Base-by-base conservation (phyloP, 805 yeast genomes). In the Deakozyma indianensis region DNA sequence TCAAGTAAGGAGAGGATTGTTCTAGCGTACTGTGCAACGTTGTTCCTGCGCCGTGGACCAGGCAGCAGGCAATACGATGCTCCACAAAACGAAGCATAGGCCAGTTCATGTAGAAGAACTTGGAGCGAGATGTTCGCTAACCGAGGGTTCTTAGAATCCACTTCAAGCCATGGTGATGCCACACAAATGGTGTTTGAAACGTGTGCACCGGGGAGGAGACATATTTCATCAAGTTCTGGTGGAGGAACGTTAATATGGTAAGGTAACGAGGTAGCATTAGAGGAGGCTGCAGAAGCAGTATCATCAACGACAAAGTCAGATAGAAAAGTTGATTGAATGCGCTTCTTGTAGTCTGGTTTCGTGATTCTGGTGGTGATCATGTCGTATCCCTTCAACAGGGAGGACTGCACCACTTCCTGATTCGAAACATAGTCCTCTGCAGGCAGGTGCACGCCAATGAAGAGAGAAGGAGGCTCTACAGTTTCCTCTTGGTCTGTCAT, bases 161-260 rank as follows among this genome's bases (percentile, higher is more conserved):
- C 59, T 53, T 79, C 85, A n/a, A 78, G 64, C 85, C 86, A 80
- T 2, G 82, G 75, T 0, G 85, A 72, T 2, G 79, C 58, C 24
- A 79, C 53, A 0, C 83, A 85, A 22, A 80, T 69, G 4, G 75
- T 59, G 50, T 61, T 58, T 1, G 53, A 45, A 2, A 67, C 57
- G 53, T 73, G 73, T 0, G 57, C 50, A 0, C 74, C 76, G 0
- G 70, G 65, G 7, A 65, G 55, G 3, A 72, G 53, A 42, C 64
- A 66, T 4, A 72, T 68, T 43, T 74, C 77, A 3, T 58, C 57
- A 2, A 62, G 51, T 3, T 56, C 54, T 1, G 77, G 76, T 14
- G 58, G 51, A 1, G 73, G 72, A 1, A 69, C 73, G 35, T 16
- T 15, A 42, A 28, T 2, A 27, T 40, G 18, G 27, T 1, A 48